phyloP scores from a whole-genome alignment of 2,329 filamentous ascomycete genomes.

The Passalora sequoiae region DNA sequence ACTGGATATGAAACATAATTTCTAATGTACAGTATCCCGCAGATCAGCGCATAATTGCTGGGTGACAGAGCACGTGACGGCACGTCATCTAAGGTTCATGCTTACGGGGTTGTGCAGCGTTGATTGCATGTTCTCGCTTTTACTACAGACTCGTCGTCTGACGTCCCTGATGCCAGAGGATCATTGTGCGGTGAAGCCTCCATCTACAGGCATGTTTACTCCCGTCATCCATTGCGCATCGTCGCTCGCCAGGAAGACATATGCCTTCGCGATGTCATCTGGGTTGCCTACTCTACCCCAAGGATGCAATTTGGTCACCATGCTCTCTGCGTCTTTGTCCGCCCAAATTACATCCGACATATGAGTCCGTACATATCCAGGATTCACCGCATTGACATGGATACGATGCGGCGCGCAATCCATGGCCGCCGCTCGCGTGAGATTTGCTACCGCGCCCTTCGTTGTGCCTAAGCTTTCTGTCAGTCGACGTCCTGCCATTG shows the following conservation, averaged over 20 bases:
- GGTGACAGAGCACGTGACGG: too few species aligned
- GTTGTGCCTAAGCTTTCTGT: conserved; percentile 14
- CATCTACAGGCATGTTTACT: conserved; percentile 14
- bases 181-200: conserved; percentile 11
- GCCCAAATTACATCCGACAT: conserved; percentile 20
- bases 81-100: too few species aligned
- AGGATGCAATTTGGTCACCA: conserved; percentile 13
- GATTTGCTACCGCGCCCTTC: conserved; percentile 21
- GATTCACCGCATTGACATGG: conserved; percentile 20
- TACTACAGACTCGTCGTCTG: too few species aligned
- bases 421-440: conserved; percentile 19
- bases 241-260: conserved; percentile 22
- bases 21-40: too few species aligned
- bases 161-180: too few species aligned
- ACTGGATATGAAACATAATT: too few species aligned
- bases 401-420: conserved; percentile 19
- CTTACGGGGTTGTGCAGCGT: too few species aligned
- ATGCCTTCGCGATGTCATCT: conserved; percentile 21
- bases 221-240: conserved; percentile 18
- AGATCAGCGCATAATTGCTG: too few species aligned
- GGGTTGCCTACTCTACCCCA: conserved; percentile 16
- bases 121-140: too few species aligned
- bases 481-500: too few species aligned
- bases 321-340: background rate
- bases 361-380: conserved; percentile 15